Conservation (phyloP, 805 yeast genomes). For the Wickerhamiella sorbophila region DNA sequence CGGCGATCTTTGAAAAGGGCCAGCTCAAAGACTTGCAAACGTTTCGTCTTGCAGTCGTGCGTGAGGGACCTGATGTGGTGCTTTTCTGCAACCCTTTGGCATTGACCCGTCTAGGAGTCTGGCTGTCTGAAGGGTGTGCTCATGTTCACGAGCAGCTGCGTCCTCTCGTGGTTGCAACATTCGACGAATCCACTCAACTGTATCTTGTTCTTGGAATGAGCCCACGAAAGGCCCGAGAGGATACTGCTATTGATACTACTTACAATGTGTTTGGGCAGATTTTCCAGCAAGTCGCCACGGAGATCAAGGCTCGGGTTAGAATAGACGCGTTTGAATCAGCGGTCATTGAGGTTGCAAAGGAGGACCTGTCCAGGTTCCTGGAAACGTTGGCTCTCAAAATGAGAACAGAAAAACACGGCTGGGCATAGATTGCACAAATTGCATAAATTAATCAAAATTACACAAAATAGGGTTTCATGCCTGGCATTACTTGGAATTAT, state of each 20-base stretch:
- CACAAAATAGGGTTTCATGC: neutral
- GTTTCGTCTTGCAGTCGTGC: conserved; percentile 74
- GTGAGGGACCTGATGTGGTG: conserved; percentile 72
- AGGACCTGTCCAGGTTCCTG: conserved; percentile 75
- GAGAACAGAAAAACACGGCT: neutral
- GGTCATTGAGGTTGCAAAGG: conserved; percentile 76
- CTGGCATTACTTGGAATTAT: too few species aligned
- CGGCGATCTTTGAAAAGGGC: conserved; percentile 73
- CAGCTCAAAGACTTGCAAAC: conserved; percentile 64
- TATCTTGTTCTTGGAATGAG: conserved; percentile 83
- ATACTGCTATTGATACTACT: conserved; percentile 16
- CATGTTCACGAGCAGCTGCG: conserved; percentile 52
- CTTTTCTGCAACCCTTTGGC: conserved; percentile 79
- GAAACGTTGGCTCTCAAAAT: conserved; percentile 52
- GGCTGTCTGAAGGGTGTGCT: conserved; percentile 83
- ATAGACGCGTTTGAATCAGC: conserved; percentile 93
- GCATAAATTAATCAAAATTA: neutral
- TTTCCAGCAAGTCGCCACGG: conserved; percentile 73
- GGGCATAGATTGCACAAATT: neutral
- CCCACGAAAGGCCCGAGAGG: conserved; percentile 52
- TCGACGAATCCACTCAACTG: conserved; percentile 58
- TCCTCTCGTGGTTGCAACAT: conserved; percentile 77
- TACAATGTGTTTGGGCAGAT: conserved; percentile 75
- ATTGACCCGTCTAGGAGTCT: conserved; percentile 66
- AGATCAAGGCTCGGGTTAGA: conserved; percentile 75